Percentiles rank a stretch among this genome's conserved stretches.
These are phyloP conservation scores for Capsicum rhomboideum DNA, from an alignment of 257 asterid species.

Conservation along the genomic window DNA sequence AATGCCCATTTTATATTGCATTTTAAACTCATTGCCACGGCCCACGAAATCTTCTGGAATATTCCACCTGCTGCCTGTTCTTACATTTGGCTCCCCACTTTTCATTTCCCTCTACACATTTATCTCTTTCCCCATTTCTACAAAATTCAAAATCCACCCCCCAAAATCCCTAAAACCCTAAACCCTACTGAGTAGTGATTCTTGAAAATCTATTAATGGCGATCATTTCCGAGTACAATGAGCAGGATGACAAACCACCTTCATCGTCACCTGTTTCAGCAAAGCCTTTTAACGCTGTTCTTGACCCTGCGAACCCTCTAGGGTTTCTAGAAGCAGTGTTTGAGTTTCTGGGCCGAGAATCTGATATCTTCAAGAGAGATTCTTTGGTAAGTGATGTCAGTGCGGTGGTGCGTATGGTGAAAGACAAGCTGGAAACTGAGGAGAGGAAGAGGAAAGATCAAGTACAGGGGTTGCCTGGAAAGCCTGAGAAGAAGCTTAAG, in stretches of 20 bases:
- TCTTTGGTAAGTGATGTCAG: slow-evolving; percentile 46
- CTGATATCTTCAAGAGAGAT: slow-evolving; percentile 71
- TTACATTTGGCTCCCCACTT: background rate
- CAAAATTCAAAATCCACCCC: background rate
- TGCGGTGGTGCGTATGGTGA: slow-evolving; percentile 59
- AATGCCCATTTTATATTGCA: background rate
- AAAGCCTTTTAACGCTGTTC: slow-evolving; percentile 21
- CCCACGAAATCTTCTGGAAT: background rate
- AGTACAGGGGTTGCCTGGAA: slow-evolving; percentile 9
- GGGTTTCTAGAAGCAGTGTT: slow-evolving; percentile 55
- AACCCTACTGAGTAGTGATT: background rate
- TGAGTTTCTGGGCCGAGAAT: slow-evolving; percentile 58
- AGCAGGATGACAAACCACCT: background rate
- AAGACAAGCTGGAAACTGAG: slow-evolving; percentile 41
- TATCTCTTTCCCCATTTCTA: background rate
- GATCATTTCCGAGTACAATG: background rate
- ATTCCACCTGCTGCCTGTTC: background rate
- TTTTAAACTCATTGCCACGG: background rate
- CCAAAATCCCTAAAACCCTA: background rate
- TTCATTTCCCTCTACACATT: background rate
- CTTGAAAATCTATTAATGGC: background rate
- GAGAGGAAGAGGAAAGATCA: slow-evolving; percentile 41
- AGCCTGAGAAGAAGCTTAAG: slow-evolving; percentile 16
- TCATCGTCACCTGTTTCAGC: background rate
- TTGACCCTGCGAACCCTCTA: slow-evolving; percentile 58